phyloP scores from a whole-genome alignment of 108 stramenopile genomes.

The Chaetoceros tenuissimus region DNA sequence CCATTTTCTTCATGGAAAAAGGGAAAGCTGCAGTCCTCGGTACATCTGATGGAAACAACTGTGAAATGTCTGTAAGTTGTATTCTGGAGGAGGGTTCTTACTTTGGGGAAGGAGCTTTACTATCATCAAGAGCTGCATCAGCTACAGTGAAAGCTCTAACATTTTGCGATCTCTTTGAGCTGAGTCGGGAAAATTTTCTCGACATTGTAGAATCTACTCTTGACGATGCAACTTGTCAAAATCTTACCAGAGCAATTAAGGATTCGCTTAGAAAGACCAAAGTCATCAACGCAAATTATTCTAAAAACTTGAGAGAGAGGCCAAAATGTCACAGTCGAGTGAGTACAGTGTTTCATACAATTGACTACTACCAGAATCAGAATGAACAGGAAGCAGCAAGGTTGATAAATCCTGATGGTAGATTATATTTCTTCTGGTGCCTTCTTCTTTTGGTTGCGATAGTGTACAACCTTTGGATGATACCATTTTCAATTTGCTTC shows the following conservation, averaged over 20 bases:
- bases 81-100: constrained; percentile 29
- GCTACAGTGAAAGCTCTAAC: constrained; percentile 27
- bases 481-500: constrained; percentile 38
- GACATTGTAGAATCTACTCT: constrained; percentile 18
- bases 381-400: neutral
- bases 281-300: constrained; percentile 10
- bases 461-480: constrained; percentile 28
- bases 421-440: constrained; percentile 21
- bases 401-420: constrained; percentile 17
- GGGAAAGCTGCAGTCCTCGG: constrained; percentile 26
- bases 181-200: constrained; percentile 31
- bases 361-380: neutral
- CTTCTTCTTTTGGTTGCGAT: constrained; percentile 16
- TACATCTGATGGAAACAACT: constrained; percentile 1
- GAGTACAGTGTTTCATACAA: constrained; percentile 1
- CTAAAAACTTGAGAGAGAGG: constrained; percentile 15
- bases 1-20: constrained; percentile 36
- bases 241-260: constrained; percentile 4
- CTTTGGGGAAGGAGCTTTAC: constrained; percentile 41
- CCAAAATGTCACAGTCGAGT: constrained; percentile 15
- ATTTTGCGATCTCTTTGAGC: constrained; percentile 38
- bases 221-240: neutral
- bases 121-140: constrained; percentile 16
- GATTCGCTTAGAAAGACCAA: constrained; percentile 7
- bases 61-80: constrained; percentile 11